Evolutionary conservation across 441 rosid genomes (phyloP), one percentile per base, ranked within the genome.

Genomic region (Eruca vesicaria): DNA sequence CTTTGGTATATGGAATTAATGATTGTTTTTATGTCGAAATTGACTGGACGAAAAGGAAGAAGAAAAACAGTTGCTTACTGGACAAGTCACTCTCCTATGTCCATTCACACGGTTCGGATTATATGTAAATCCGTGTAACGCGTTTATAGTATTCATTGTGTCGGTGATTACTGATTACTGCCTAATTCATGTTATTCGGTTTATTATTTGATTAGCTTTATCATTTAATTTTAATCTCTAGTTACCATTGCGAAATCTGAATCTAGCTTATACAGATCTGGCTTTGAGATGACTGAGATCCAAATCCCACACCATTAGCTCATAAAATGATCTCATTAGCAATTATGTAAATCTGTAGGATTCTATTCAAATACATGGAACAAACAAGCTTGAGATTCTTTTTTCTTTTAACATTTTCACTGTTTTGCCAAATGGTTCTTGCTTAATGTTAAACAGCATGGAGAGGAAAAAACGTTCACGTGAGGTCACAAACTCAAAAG

Each of bases 401-500:
- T 0, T 53, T 21, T 20, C n/a, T 20, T 53, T 20, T 10, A 53
- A 20, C 31, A 55, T 21, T 23, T 55, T 5, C 60, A 45, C 9
- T 5, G 32, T 55, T 55, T 5, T 10, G 12, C 15, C 60, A 11
- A 12, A 21, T 11, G 32, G 15, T 55, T 55, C n/a, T 55, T 57
- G 4, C 15, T n/a, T 21, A 6, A 23, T 11, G 23, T 6, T 65
- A 19, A n/a, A 52, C 28, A 66, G 29, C 12, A 31, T 52, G 2
- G 38, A 9, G 9, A 43, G n/a, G 9, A n/a, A 4, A 50, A 55
- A 12, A 28, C 3, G 20, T 35, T 45, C 50, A 41, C 0, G 19
- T 43, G 36, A 59, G 60, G 60, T 57, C 11, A 66, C 31, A 1
- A 58, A 15, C 67, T 50, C 68, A 79, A 77, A 86, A 18, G 62